Evolutionary conservation across 1,284 basidiomycete genomes (phyloP), one percentile per base, ranked within the genome.

Genomic region (Cerioporus squamosus): DNA sequence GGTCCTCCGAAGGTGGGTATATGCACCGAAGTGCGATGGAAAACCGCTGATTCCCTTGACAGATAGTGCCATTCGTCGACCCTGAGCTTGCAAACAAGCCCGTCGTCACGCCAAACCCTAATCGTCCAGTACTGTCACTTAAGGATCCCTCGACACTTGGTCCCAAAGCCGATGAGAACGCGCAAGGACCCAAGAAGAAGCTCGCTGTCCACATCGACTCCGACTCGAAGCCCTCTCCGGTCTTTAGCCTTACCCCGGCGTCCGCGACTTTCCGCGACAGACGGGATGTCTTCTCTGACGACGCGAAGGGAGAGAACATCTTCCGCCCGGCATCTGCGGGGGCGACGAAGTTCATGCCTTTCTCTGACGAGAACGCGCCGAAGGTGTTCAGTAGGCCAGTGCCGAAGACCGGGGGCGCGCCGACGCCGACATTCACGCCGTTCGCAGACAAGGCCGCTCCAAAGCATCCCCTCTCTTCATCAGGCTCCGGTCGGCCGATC

Each of bases 341-440:
- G 23, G 54, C 60, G 5, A 36, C 58, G 17, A 66, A 59, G 45
- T 67, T 86, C 67, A 78, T 75, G 33, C 83, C 86, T 0, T 83
- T 85, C 60, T 75, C 77, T 12, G 84, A 85, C 53, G 74, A 78
- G 17, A 77, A 79, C 17, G 56, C 84, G 10, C 85, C 87, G 3
- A 88, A 84, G 63, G 90, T 91, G 20, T 90, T 90, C 72, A 88
- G 83, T 60, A 80, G 86, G 29, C 88, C 89, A 14, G 75, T 83
- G 33, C 70, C 80, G 42, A 79, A 79, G 47, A 72, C 74, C 29
- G 74, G 76, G 44, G 80, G 76, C 60, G 68, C 70, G n/a, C 55
- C 58, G 20, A 49, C 57, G 3, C 57, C 49, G 31, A 55, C 74
- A 23, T 82, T 84, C 64, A 79, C 74, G 31, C 81, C 85, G 2